Base-by-base conservation (phyloP, 768 basidiomycete genomes). In the Pholiota conissans region DNA sequence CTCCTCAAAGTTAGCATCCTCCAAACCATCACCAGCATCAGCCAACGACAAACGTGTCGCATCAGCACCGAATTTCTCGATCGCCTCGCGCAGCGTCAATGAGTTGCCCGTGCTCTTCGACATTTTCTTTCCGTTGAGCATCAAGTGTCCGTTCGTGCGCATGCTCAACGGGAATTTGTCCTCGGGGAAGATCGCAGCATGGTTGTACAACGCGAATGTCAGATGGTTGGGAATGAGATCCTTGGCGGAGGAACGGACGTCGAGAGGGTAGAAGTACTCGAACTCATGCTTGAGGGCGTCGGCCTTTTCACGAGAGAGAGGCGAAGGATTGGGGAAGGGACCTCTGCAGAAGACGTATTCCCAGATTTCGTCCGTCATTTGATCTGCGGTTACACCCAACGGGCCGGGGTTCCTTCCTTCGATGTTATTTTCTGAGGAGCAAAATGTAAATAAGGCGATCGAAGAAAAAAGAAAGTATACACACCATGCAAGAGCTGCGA, bases 1-100 rank as follows among this genome's bases (percentile, higher is more conserved):
- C 80, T 98, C 96, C 69, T 99, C 97, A 66, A 98, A 99, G 79
- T 99, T 99, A 45, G 96, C 96, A 73, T 99, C 97, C 73, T 97
- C 95, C 64, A 98, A 83, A 50, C 95, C 93, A 70, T 99, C 97
- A 13, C 97, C 97, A 26, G 95, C 94, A 76, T 98, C 96, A 24
- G 97, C 97, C 73, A 99, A 80, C 18, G 87, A 83, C 76, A 99
- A 74, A 55, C 97, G 81, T 66, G 90, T 95, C 29, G 95, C 93
- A 70, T 98, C 97, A 32, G 97, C 95, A 57, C 97, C 97, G 67
- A 96, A 98, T 80, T 98, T 98, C 73, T 87, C 81, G 58, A 96
- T 85, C 0, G 90, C 84, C 68, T 99, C 91, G 54, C 84, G 76
- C 71, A 98, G 76, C 0, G 96, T 99, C 79, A 98, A 77, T 56